A percentile compares a stretch with the other conserved stretches of the same genome.
These are phyloP conservation scores for Cutaneotrichosporon mucoides DNA, from an alignment of 1,284 basidiomycete genomes.

Conservation along the genomic window DNA sequence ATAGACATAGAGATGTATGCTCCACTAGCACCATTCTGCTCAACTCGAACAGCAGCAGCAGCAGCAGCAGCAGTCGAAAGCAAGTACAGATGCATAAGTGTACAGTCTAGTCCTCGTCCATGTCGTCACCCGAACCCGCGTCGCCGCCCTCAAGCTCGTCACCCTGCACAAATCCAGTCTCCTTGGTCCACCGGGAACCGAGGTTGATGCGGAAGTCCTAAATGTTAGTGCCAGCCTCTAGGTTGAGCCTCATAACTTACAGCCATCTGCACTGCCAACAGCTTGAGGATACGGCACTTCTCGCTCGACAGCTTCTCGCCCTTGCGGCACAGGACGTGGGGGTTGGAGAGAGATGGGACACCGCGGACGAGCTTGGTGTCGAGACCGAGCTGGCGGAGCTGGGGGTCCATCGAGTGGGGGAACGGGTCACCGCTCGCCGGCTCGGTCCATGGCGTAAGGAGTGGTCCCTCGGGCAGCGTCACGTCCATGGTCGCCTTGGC, in stretches of 20 bases:
- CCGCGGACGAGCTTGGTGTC: constrained; percentile 80
- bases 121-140: constrained; percentile 19
- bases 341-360: constrained; percentile 73
- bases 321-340: constrained; percentile 81
- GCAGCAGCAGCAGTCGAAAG: neutral
- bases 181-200: constrained; percentile 70
- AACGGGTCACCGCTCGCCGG: constrained; percentile 72
- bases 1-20: too few relatives aligned
- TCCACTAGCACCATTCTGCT: too few relatives aligned
- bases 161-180: constrained; percentile 60
- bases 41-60: too few relatives aligned
- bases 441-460: constrained; percentile 55
- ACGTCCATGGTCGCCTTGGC: constrained; percentile 73
- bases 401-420: constrained; percentile 94
- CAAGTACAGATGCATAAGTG: constrained; percentile 22
- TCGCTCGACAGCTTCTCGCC: constrained; percentile 75
- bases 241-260: constrained; percentile 28
- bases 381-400: constrained; percentile 85
- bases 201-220: constrained; percentile 65
- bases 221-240: too few relatives aligned
- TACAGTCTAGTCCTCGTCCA: constrained; percentile 36
- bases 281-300: constrained; percentile 82
- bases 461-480: constrained; percentile 62
- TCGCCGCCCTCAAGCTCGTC: constrained; percentile 52
- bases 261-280: constrained; percentile 81